Base-by-base conservation (phyloP, 2,329 filamentous ascomycete species). In the Exophiala aquamarina region DNA sequence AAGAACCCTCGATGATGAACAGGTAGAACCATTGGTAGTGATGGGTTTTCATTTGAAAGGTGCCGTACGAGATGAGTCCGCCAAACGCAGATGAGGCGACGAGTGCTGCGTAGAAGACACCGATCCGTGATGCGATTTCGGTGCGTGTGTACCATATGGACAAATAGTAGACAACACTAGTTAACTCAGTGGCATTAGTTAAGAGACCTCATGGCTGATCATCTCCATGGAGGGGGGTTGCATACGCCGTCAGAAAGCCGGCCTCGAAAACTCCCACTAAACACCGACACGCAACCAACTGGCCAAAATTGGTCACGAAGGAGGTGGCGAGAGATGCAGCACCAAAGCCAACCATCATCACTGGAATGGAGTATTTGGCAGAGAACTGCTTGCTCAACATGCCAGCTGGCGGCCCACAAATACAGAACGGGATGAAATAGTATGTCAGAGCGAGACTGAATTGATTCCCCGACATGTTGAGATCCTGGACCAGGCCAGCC, bases 381-480 rank as follows among this genome's bases (percentile, higher is more conserved):
- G 44, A 36, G 14, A 48, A n/a, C 37, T 71, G 37, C 15, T 63
- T 63, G n/a, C 59, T 61, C 1, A 63, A 35, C 20, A 63, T 54
- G 8, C 28, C n/a, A 19, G 31, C n/a, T 36, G 37, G 40, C 57
- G 59, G 13, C 55, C 56, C 18, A 56, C 55, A 33, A 57, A 61
- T 43, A n/a, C 8, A 59, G 44, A 38, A 61, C 56, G 1, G 51
- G 46, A 75, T 68, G 56, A 78, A 79, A 64, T 79, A 81, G 4
- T 81, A 73, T 1, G 78, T 70, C 15, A 81, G 58, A 2, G 70
- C 63, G 49, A 75, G 69, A 1, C 69, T 72, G 58, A 79, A 80
- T 54, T 78, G 62, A 47, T 68, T 66, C 3, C 74, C 47, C 9
- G 19, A 15, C 7, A 44, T 31, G 4, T 57, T 41, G 11, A 66